phyloP scores from a whole-genome alignment of 2,329 filamentous ascomycete genomes.

The Alternaria brassicicola region DNA sequence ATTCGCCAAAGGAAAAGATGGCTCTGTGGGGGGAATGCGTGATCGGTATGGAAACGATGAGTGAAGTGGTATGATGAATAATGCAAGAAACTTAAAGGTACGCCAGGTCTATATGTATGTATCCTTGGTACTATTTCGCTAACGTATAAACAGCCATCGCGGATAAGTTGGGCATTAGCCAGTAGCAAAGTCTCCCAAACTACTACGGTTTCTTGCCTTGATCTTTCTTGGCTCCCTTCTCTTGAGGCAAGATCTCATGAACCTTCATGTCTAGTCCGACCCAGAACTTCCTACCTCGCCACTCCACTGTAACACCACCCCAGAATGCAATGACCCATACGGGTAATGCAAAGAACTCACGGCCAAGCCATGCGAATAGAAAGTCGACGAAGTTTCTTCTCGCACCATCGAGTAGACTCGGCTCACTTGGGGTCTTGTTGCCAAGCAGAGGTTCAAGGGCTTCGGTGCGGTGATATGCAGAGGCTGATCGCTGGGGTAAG shows the following conservation, averaged over 20 bases:
- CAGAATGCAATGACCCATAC: conserved; percentile 91
- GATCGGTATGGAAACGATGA: conserved; percentile 56
- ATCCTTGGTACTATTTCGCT: conserved; percentile 2
- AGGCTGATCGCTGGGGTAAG: conserved; percentile 47
- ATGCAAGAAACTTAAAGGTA: conserved; percentile 56
- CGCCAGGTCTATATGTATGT: not conserved
- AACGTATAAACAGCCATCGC: conserved; percentile 56
- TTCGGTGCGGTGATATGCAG: conserved; percentile 42
- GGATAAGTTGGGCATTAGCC: conserved; percentile 66
- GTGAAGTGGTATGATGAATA: conserved; percentile 63
- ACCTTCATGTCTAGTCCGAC: conserved; percentile 87
- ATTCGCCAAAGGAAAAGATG: conserved; percentile 62
- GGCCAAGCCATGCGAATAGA: conserved; percentile 81
- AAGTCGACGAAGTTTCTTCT: conserved; percentile 70
- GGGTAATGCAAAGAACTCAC: conserved; percentile 81
- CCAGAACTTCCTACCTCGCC: conserved; percentile 82
- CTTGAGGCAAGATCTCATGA: conserved; percentile 57
- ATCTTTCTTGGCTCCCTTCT: conserved; percentile 2
- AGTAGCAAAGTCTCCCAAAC: conserved; percentile 35
- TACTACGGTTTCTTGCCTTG: conserved; percentile 2
- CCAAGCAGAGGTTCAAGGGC: conserved; percentile 32
- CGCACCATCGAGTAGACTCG: conserved; percentile 41
- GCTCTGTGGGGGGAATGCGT: conserved; percentile 58
- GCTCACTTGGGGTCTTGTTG: conserved; percentile 13
- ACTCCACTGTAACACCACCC: conserved; percentile 84